phyloP scores from a whole-genome alignment of 805 yeast species.

The Saccharomycopsis sp. region DNA sequence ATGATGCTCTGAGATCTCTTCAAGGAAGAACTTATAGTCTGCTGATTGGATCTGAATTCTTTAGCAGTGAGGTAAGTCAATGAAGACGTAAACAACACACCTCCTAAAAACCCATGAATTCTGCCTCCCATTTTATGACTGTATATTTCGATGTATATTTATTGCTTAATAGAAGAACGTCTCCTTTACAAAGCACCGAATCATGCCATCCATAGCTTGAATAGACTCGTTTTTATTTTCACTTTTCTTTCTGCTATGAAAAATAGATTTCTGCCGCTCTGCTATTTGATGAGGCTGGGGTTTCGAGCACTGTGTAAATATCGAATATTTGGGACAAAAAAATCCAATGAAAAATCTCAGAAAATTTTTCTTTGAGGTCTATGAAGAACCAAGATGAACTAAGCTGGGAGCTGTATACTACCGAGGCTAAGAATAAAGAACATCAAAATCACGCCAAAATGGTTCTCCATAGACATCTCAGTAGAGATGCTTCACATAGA shows the following conservation, averaged over 20 bases:
- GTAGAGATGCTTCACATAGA: slow-evolving; percentile 44
- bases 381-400: too few relatives aligned
- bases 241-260: not conserved
- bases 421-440: too few relatives aligned
- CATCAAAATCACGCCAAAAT: not conserved
- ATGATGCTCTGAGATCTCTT: slow-evolving; percentile 10
- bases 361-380: slow-evolving; percentile 1
- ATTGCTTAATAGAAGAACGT: too few relatives aligned
- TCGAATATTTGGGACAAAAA: not conserved
- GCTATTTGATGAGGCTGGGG: slow-evolving; percentile 2
- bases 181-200: too few relatives aligned
- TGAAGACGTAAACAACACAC: slow-evolving; percentile 18
- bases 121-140: slow-evolving; percentile 18
- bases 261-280: not conserved
- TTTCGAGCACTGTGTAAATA: slow-evolving; percentile 3
- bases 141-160: too few relatives aligned
- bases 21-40: slow-evolving; percentile 3
- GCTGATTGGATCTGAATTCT: slow-evolving; percentile 13
- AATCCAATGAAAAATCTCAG: not conserved
- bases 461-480: slow-evolving; percentile 17
- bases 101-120: slow-evolving; percentile 21
- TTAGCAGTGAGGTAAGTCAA: slow-evolving; percentile 18
- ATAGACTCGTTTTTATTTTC: not conserved
- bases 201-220: too few relatives aligned
- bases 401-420: not conserved